Percentiles rank a stretch among this genome's conserved stretches.
These are phyloP conservation scores for Tuber umbilicatum DNA, from an alignment of 495 filamentous ascomycete species.

Conservation along the genomic window DNA sequence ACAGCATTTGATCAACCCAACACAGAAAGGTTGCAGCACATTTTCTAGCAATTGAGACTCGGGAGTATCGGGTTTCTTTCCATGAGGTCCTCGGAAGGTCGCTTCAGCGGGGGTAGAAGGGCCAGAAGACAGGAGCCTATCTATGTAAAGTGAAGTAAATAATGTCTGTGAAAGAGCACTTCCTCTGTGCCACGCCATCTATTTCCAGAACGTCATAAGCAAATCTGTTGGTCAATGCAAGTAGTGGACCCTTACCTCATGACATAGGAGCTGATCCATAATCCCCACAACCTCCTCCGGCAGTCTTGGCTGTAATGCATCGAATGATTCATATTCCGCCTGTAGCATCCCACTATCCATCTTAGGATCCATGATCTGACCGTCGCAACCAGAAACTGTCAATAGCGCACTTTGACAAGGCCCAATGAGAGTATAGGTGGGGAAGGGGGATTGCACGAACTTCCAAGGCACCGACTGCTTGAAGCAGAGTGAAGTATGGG, in stretches of 20 bases:
- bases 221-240: not conserved
- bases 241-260: constrained; percentile 57
- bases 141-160: constrained; percentile 90
- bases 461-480: constrained; percentile 91
- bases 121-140: constrained; percentile 67
- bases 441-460: constrained; percentile 48
- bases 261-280: constrained; percentile 86
- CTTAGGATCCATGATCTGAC: constrained; percentile 93
- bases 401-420: not conserved
- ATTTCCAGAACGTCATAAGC: constrained; percentile 28
- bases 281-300: constrained; percentile 82
- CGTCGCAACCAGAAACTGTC: constrained; percentile 8
- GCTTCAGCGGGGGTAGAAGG: constrained; percentile 63
- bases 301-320: constrained; percentile 51
- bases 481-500: constrained; percentile 85
- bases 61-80: constrained; percentile 49
- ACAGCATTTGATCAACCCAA: constrained; percentile 77
- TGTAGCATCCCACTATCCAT: constrained; percentile 94
- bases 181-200: constrained; percentile 97
- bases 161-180: constrained; percentile 90
- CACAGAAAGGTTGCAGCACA: constrained; percentile 77
- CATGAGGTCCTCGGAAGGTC: constrained; percentile 24
- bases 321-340: constrained; percentile 65
- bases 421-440: constrained; percentile 4
- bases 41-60: constrained; percentile 54